These are phyloP conservation scores for Trichoderma cornu-damae DNA, from an alignment of 2,329 filamentous ascomycete genomes.

Conservation along the genomic window DNA sequence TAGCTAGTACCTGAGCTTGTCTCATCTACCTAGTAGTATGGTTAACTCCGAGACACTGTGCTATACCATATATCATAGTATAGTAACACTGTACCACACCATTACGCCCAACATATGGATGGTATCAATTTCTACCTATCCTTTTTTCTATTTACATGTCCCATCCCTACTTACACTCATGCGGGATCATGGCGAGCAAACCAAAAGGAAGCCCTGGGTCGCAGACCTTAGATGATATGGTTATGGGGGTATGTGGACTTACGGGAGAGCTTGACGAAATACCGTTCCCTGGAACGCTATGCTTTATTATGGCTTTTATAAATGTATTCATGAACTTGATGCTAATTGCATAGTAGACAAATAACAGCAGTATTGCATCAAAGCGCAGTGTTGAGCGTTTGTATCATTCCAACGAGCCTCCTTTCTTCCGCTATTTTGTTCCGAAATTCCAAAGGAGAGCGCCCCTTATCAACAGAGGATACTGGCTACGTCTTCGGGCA, in stretches of 20 bases:
- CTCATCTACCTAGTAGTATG: too few relatives aligned
- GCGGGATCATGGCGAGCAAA: not conserved
- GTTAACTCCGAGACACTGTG: too few relatives aligned
- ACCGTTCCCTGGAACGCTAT: not conserved
- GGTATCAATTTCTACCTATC: too few relatives aligned
- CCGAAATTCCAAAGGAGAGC: constrained; percentile 74
- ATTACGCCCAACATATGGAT: too few relatives aligned
- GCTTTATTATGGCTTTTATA: not conserved
- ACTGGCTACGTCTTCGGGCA: constrained; percentile 78
- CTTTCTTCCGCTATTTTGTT: constrained; percentile 86
- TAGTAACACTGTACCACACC: too few relatives aligned
- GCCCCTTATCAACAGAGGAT: constrained; percentile 87
- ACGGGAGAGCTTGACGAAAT: too few relatives aligned
- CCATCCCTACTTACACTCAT: not conserved
- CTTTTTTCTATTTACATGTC: not conserved
- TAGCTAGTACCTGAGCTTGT: too few relatives aligned
- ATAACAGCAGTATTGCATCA: constrained; percentile 86
- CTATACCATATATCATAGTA: too few relatives aligned
- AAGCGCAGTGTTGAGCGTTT: constrained; percentile 89
- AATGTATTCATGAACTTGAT: not conserved
- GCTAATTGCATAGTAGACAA: constrained; percentile 53
- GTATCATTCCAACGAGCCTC: constrained; percentile 70
- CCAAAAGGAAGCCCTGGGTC: constrained; percentile 18
- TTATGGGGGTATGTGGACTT: constrained; percentile 48
- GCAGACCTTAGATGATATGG: constrained; percentile 44